Percentiles rank a stretch among this genome's conserved stretches.
These are phyloP conservation scores for Pseudomicrostroma phylloplanum DNA, from an alignment of 1,284 basidiomycete genomes.

Conservation along the genomic window DNA sequence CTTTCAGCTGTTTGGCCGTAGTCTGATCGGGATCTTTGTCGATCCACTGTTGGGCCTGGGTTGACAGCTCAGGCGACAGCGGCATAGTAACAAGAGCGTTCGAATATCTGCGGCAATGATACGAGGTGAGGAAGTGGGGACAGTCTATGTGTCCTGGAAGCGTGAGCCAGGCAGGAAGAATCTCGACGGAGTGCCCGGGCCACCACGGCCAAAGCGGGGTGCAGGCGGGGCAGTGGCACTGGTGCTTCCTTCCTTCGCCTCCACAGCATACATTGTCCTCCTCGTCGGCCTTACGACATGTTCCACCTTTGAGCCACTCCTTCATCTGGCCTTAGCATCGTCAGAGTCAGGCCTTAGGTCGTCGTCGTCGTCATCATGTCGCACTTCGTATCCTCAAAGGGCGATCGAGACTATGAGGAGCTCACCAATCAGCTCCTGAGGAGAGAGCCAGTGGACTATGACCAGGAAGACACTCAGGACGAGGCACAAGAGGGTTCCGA, in stretches of 20 bases:
- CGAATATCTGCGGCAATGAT: no score
- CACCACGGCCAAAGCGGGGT: no score
- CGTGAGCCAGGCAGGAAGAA: no score
- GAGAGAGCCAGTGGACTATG: slow-evolving; percentile 21
- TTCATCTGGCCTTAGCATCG: not conserved
- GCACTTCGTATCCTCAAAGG: slow-evolving; percentile 41
- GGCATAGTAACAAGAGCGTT: no score
- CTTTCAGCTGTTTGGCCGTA: slow-evolving; percentile 22
- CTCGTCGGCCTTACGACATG: not conserved
- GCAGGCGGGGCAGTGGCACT: no score
- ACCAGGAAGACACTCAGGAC: slow-evolving; percentile 15
- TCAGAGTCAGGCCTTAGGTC: not conserved
- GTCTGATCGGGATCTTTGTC: slow-evolving; percentile 31
- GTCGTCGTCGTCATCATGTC: slow-evolving; percentile 28
- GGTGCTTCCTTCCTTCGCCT: no score
- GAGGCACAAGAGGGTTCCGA: not conserved
- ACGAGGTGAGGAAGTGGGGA: no score
- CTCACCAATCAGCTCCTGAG: slow-evolving; percentile 40
- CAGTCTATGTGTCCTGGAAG: no score
- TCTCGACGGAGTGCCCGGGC: no score
- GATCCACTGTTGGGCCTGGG: slow-evolving; percentile 20
- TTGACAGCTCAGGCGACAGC: no score
- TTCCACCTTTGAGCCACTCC: not conserved
- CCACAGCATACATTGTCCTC: not conserved
- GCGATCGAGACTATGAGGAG: slow-evolving; percentile 38